These are phyloP conservation scores for Medicago arabica DNA, from an alignment of 306 rosid species.

Conservation along the genomic window DNA sequence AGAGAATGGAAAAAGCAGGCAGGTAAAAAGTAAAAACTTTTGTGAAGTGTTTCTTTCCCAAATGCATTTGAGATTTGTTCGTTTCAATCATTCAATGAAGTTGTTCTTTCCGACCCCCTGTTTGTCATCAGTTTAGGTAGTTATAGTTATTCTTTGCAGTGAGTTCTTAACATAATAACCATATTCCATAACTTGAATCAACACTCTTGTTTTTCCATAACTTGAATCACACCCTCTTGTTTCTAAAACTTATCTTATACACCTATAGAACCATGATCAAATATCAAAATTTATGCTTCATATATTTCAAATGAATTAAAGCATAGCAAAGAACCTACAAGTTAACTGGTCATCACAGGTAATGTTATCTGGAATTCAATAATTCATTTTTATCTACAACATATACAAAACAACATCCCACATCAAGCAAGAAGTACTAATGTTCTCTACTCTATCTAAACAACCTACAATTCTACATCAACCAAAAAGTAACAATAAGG, in stretches of 20 bases:
- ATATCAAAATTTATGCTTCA: neutral
- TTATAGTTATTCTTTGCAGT: neutral
- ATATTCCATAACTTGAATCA: constrained; percentile 1
- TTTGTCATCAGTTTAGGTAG: neutral
- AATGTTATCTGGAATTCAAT: too few relatives aligned
- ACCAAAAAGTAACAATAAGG: constrained; percentile 2
- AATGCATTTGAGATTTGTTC: neutral
- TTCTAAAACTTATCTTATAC: neutral
- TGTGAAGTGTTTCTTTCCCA: too few relatives aligned
- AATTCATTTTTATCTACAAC: neutral
- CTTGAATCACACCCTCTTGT: neutral
- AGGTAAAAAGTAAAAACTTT: too few relatives aligned
- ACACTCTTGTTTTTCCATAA: neutral
- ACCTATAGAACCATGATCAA: neutral
- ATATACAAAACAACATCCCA: neutral
- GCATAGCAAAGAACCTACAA: too few relatives aligned
- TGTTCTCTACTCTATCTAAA: neutral
- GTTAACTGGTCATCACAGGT: neutral
- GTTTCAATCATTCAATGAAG: neutral
- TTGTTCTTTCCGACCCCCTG: neutral
- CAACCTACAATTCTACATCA: neutral
- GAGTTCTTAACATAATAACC: neutral
- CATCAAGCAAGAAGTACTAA: neutral
- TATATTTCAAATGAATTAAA: neutral
- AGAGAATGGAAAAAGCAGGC: too few relatives aligned